Percentiles rank a stretch among this genome's conserved stretches.
These are phyloP conservation scores for Heterobasidion parviporum DNA, from an alignment of 1,284 basidiomycete genomes.

Conservation along the genomic window DNA sequence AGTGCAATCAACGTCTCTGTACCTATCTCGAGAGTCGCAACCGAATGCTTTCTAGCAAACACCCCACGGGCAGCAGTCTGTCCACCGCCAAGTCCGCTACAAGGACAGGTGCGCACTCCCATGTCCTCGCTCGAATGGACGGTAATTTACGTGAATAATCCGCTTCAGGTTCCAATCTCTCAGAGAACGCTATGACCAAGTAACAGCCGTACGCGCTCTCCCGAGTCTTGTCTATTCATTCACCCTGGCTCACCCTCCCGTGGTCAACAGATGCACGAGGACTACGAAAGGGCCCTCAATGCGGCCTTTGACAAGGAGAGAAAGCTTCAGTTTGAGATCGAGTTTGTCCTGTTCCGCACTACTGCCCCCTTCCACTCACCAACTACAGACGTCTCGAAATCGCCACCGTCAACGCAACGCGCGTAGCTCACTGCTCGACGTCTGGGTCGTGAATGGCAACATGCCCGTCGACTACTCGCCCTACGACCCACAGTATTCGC, in stretches of 20 bases:
- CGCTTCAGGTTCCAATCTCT: conserved; percentile 13
- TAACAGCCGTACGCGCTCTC: conserved; percentile 2
- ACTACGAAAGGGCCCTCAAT: neutral
- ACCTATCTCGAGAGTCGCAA: neutral
- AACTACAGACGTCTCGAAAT: neutral
- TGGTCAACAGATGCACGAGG: neutral
- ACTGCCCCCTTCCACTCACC: neutral
- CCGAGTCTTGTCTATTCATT: neutral
- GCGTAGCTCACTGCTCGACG: neutral
- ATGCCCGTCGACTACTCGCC: neutral
- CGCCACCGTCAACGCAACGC: neutral
- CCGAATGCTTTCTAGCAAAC: neutral
- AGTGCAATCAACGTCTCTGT: neutral
- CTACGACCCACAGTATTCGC: neutral
- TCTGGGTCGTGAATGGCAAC: neutral
- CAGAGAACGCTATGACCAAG: conserved; percentile 4
- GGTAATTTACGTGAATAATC: neutral
- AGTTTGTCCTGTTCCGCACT: neutral
- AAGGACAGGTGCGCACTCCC: conserved; percentile 12
- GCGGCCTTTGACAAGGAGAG: conserved; percentile 2
- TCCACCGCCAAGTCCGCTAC: conserved; percentile 7
- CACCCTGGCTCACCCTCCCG: neutral
- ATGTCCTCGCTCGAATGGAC: neutral
- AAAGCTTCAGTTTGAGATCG: conserved; percentile 4
- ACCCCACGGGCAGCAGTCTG: neutral